Evolutionary conservation across 768 basidiomycete genomes (phyloP), one percentile per base, ranked within the genome.

Genomic region (Kwoniella sp.): DNA sequence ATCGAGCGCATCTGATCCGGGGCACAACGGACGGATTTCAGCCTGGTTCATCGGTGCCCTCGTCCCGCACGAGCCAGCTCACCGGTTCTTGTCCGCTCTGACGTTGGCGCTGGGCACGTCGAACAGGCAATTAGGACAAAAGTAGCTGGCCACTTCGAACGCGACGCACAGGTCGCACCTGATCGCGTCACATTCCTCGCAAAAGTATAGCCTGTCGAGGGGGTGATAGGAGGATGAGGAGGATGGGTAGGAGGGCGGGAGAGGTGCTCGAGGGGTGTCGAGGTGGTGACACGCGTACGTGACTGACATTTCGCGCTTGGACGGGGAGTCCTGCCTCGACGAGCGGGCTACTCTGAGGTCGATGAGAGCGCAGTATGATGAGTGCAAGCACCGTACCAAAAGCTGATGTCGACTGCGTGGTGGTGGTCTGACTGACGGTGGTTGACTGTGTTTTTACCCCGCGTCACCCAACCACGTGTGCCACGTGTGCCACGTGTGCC

Each of bases 101-200:
- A 99, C 95, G 65, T 90, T 95, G 2, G 95, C 95, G 70, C 86
- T 90, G 0, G 95, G 93, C 10, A 99, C 95, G 71, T 99, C 95
- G 73, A 98, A 99, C 15, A 96, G 79, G 73, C 95, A 99, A 73
- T 93, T 92, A 27, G 95, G 95, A 71, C 95, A 99, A 74, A 89
- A 96, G 73, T 98, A 99, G 36, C 88, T 89, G 70, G 89, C 88
- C 71, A 98, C 87, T 81, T 99, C 95, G 37, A 89, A 79, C 7
- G 84, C 81, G 2, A 93, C 89, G 64, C 95, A 99, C 59, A 84
- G 81, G 71, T 95, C 88, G 70, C 95, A 99, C 50, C 91, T 79
- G 37, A 99, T 82, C 1, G 88, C 86, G 74, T 98, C 93, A 74
- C 95, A 99, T 80, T 98, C 93, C 75, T 96, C 92, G 74, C 95